Conservation (phyloP, 1,139 yeast species). For the Scheffersomyces quercinus region DNA sequence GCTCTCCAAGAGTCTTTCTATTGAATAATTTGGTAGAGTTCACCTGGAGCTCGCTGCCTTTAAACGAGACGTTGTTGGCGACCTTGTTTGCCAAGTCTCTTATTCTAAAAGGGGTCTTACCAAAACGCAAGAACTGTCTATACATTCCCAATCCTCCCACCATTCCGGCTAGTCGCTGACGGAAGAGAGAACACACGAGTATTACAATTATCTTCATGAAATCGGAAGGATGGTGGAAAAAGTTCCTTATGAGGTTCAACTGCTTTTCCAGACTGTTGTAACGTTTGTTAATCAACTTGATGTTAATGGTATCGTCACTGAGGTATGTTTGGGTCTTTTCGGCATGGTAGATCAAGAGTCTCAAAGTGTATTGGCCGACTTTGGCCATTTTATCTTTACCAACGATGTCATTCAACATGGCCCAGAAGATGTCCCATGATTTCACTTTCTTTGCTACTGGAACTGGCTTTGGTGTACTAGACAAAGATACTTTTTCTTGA, state of each 20-base stretch:
- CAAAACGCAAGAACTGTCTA: constrained; percentile 71
- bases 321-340: constrained; percentile 37
- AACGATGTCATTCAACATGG: constrained; percentile 51
- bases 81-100: constrained; percentile 28
- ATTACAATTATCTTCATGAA: constrained; percentile 39
- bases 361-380: constrained; percentile 57
- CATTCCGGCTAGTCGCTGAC: constrained; percentile 44
- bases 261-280: constrained; percentile 38
- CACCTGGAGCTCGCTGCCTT: constrained; percentile 9
- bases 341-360: constrained; percentile 54
- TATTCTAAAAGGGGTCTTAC: constrained; percentile 66
- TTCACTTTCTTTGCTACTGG: constrained; percentile 1
- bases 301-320: constrained; percentile 36
- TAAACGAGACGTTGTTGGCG: constrained; percentile 7
- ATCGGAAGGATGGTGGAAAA: constrained; percentile 43
- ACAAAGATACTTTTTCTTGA: not conserved
- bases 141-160: constrained; percentile 56
- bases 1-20: constrained; percentile 18
- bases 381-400: constrained; percentile 77
- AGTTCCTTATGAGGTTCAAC: constrained; percentile 35
- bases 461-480: not conserved
- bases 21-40: constrained; percentile 10
- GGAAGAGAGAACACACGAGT: constrained; percentile 30
- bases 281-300: constrained; percentile 26
- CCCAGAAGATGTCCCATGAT: constrained; percentile 48